Evolutionary conservation across 768 basidiomycete species (phyloP), one percentile per base, ranked within the genome.

Genomic region (Thelephora aurantiotincta): DNA sequence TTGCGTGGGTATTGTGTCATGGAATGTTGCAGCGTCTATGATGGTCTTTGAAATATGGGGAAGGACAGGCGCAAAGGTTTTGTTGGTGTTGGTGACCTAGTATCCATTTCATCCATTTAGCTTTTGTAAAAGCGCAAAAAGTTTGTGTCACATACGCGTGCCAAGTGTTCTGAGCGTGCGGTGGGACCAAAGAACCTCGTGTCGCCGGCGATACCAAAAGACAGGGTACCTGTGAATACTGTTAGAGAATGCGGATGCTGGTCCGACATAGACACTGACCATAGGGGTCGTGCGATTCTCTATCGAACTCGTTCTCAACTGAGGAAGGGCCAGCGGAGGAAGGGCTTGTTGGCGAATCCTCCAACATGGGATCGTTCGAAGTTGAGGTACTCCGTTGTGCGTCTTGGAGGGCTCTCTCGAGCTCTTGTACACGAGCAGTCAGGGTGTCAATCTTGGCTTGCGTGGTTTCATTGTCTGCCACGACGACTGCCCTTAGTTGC

Each of bases 1-100:
- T 20, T 18, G 36, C 55, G 56, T 0, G 43, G 46, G 2, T 41
- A 18, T 22, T 6, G 68, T 64, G 33, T 55, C 55, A 2, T 60
- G 54, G 20, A 54, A 55, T 20, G 57, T 50, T 11, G 63, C 58
- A 6, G 59, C 54, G 41, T 70, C 70, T 26, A 70, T 56, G 4
- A 77, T 60, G 43, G 61, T 59, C 35, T 60, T 53, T 2, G 71
- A 65, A n/a, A 78, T 56, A 30, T 67, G 65, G 11, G 68, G 68
- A 18, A 54, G 56, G 26, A 22, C 46, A 14, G 19, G 54, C 54
- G 58, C 19, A 19, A 33, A 44, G 18, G 20, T 35, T 1, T 41
- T 23, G n/a, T 46, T 48, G 6, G 26, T 9, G 9, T 9, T 30
- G 26, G 26, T 9, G 9, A 30, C 26, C 26, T 30, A 30, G 9